Conservation (phyloP, 805 yeast species). For the Starmera caribaea region DNA sequence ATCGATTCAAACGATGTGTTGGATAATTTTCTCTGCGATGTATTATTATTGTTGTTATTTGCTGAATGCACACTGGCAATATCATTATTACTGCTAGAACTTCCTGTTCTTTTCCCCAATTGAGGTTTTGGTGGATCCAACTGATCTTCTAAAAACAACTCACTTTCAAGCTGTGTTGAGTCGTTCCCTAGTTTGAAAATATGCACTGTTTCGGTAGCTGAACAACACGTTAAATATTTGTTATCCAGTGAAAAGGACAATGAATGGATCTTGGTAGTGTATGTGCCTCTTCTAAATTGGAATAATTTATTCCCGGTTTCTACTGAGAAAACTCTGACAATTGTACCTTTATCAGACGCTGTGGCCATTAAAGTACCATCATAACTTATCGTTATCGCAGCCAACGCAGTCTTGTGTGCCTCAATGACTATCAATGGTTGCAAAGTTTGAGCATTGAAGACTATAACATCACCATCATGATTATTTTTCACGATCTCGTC, state of each 20-base stretch:
- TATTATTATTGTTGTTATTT: not conserved
- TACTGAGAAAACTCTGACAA: slow-evolving; percentile 57
- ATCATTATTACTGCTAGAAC: slow-evolving; percentile 3
- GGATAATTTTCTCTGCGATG: slow-evolving; percentile 11
- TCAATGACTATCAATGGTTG: slow-evolving; percentile 62
- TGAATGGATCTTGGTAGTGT: slow-evolving; percentile 72
- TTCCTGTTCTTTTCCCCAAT: slow-evolving; percentile 7
- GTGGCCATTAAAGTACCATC: slow-evolving; percentile 66
- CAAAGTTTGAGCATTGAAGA: slow-evolving; percentile 50
- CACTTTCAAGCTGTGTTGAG: not conserved
- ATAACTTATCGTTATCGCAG: slow-evolving; percentile 50
- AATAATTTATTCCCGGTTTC: slow-evolving; percentile 51
- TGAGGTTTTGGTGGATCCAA: slow-evolving; percentile 5
- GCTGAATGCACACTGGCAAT: slow-evolving; percentile 9
- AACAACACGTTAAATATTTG: slow-evolving; percentile 67
- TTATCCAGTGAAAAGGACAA: slow-evolving; percentile 67
- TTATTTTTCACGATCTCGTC: slow-evolving; percentile 24
- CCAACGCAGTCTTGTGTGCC: slow-evolving; percentile 64
- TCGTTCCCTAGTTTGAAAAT: slow-evolving; percentile 56
- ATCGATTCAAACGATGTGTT: slow-evolving; percentile 18
- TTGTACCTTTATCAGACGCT: slow-evolving; percentile 71
- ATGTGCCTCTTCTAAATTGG: slow-evolving; percentile 76
- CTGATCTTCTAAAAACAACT: slow-evolving; percentile 4
- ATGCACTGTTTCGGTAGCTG: slow-evolving; percentile 89
- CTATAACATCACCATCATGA: slow-evolving; percentile 55